Conservation (phyloP, 805 yeast genomes). For the Torulaspora maleeae region DNA sequence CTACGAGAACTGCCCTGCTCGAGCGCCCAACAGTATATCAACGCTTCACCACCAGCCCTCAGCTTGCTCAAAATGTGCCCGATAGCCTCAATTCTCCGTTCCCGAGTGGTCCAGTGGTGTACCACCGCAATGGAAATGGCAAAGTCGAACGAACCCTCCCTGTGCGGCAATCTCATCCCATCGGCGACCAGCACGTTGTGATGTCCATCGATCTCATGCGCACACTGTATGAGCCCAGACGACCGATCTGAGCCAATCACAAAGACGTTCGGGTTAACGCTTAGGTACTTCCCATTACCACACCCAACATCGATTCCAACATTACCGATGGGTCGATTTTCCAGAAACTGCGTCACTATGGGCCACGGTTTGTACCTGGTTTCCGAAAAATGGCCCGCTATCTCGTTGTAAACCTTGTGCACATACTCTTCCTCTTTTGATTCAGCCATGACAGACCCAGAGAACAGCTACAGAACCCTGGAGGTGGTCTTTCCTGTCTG, state of each 20-base stretch:
- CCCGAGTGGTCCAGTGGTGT: constrained; percentile 87
- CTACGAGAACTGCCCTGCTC: constrained; percentile 85
- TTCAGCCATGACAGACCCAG: constrained; percentile 38
- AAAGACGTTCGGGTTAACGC: constrained; percentile 60
- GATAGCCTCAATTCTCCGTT: constrained; percentile 74
- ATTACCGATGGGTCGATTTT: constrained; percentile 45
- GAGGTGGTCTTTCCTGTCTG: not conserved
- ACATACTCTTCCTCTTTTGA: constrained; percentile 71
- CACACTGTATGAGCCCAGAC: constrained; percentile 63
- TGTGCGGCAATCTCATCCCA: constrained; percentile 64
- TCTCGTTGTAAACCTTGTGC: constrained; percentile 88
- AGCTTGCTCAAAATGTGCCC: constrained; percentile 59
- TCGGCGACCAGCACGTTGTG: constrained; percentile 72
- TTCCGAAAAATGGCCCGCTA: constrained; percentile 88
- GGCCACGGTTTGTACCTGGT: constrained; percentile 98
- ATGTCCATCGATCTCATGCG: constrained; percentile 38
- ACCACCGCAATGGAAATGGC: constrained; percentile 94
- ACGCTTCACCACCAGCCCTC: constrained; percentile 56
- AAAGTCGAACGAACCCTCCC: constrained; percentile 53
- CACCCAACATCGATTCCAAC: constrained; percentile 94
- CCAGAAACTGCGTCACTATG: constrained; percentile 70
- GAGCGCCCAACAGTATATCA: constrained; percentile 94
- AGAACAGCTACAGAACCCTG: not conserved
- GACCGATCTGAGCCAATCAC: constrained; percentile 75
- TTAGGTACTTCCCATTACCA: constrained; percentile 91